Evolutionary conservation across 1,139 yeast species (phyloP), one percentile per base, ranked within the genome.

Genomic region (Pichia sp.): DNA sequence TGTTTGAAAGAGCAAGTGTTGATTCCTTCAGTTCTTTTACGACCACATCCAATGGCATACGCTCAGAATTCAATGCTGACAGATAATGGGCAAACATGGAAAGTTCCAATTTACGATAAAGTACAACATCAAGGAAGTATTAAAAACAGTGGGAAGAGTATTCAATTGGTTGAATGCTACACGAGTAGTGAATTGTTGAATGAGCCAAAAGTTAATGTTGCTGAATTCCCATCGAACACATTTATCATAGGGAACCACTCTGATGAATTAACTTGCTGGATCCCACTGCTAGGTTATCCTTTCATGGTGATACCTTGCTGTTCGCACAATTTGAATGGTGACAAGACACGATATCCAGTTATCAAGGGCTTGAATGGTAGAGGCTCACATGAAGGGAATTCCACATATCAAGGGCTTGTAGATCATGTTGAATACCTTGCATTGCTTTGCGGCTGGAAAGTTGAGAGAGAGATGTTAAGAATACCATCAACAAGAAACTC

Each of bases 401-500:
- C 95, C 1, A 80, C 88, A 11, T 92, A 90, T 67, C 92, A 90
- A 0, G 84, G 93, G 0, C 74, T 90, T 51, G 96, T 90, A 1
- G 95, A 89, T 58, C 95, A 89, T 67, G 95, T 87, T 5, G 90
- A 84, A 59, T 82, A 81, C 40, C 66, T 90, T 30, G 82, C 97
- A 0, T 67, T 67, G 36, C 68, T 75, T 52, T 82, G 82, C 64
- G 98, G 97, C 0, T 93, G 98, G 98, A 72, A 77, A 10, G 87
- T 85, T 2, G 87, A 89, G 65, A 81, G 85, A 62, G 98, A 93
- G 67, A 86, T 88, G 86, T 72, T 93, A 51, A 76, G 99, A 59
- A 93, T 93, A 44, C 99, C 99, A 31, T 88, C 97, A 58, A 93
- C 99, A 0, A 76, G 98, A 67, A 93, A 92, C 64, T 92, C 95